These are phyloP conservation scores for Litchi chinensis DNA, from an alignment of 345 rosid species.

Conservation along the genomic window DNA sequence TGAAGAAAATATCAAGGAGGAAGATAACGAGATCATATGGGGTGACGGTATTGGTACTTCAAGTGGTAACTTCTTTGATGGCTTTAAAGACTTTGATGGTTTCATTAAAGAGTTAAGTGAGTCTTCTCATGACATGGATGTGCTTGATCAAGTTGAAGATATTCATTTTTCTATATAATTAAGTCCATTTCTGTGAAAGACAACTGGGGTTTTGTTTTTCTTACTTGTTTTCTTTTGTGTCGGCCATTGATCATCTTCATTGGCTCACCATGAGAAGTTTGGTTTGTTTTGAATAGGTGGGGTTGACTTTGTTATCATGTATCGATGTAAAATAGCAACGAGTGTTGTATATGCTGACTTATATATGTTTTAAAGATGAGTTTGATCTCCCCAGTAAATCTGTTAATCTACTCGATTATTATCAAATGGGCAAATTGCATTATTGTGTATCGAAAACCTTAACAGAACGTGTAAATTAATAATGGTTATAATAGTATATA, in stretches of 20 bases:
- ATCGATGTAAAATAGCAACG: too few relatives aligned
- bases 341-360: not conserved
- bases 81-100: not conserved
- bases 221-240: not conserved
- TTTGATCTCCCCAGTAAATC: too few relatives aligned
- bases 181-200: not conserved
- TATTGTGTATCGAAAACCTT: not conserved
- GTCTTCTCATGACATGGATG: constrained; percentile 2
- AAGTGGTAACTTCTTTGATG: constrained; percentile 1
- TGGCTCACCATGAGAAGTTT: not conserved
- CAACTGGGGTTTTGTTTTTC: not conserved
- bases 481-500: too few relatives aligned
- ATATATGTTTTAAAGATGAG: not conserved
- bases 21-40: constrained; percentile 9
- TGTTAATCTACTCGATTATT: too few relatives aligned
- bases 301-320: not conserved
- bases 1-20: constrained; percentile 10
- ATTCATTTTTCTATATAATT: not conserved
- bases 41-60: not conserved
- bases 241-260: not conserved
- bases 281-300: not conserved
- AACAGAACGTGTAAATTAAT: too few relatives aligned
- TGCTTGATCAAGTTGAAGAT: not conserved
- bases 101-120: constrained; percentile 14
- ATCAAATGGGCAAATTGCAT: too few relatives aligned